phyloP scores from a whole-genome alignment of 139 green algal species.

The Picochlorum sp. region DNA sequence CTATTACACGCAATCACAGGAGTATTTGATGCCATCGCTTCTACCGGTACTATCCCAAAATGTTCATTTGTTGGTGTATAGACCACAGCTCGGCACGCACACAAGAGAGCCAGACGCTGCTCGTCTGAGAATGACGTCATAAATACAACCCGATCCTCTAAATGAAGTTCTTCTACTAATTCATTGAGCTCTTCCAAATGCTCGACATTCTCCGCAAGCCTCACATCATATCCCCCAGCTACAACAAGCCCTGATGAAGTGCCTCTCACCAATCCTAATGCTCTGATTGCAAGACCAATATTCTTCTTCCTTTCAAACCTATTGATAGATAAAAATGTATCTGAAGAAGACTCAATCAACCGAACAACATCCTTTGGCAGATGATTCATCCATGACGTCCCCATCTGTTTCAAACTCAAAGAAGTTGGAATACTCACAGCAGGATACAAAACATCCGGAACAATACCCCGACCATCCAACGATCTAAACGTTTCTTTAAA shows the following conservation, averaged over 20 bases:
- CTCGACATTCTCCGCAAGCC: constrained; percentile 84
- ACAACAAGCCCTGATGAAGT: constrained; percentile 39
- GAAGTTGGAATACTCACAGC: constrained; percentile 59
- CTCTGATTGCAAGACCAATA: constrained; percentile 75
- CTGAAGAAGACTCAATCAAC: constrained; percentile 31
- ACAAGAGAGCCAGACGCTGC: constrained; percentile 62
- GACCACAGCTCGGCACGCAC: constrained; percentile 49
- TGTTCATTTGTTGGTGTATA: constrained; percentile 93
- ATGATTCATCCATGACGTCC: constrained; percentile 23
- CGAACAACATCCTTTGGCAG: constrained; percentile 34
- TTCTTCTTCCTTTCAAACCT: constrained; percentile 97
- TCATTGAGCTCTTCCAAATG: constrained; percentile 64
- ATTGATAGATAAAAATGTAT: constrained; percentile 92
- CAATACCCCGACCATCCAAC: constrained; percentile 31
- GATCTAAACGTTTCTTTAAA: constrained; percentile 76
- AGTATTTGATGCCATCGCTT: constrained; percentile 80
- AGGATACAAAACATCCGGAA: constrained; percentile 77
- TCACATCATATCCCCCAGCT: constrained; percentile 82
- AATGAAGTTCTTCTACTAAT: constrained; percentile 36
- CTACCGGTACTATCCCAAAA: constrained; percentile 97
- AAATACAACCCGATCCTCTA: constrained; percentile 66
- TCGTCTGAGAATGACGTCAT: constrained; percentile 76
- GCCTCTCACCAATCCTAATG: constrained; percentile 35
- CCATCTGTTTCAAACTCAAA: constrained; percentile 30
- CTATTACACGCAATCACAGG: constrained; percentile 84